phyloP scores from a whole-genome alignment of 2,329 filamentous ascomycete species.

The Fusarium temperatum region DNA sequence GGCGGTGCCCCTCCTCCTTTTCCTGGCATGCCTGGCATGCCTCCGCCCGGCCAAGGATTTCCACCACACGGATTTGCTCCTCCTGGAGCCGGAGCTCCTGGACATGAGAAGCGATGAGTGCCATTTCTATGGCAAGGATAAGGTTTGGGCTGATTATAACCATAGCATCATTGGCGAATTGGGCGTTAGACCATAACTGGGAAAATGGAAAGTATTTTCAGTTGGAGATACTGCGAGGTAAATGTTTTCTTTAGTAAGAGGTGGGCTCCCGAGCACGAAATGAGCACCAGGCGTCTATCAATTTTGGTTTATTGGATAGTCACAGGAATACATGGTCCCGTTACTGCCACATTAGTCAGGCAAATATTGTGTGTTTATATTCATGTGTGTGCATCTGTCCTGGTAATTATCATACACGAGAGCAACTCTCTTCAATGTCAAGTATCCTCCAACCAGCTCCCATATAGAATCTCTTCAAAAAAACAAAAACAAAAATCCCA shows the following conservation, averaged over 20 bases:
- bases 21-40: slow-evolving; percentile 49
- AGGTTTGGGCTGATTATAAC: slow-evolving; percentile 30
- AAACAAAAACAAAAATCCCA: slow-evolving; percentile 31
- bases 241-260: not conserved
- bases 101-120: slow-evolving; percentile 52
- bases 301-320: not conserved
- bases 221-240: slow-evolving; percentile 2
- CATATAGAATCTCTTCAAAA: slow-evolving; percentile 23
- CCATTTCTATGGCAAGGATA: not conserved
- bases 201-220: slow-evolving; percentile 12
- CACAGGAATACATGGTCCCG: not conserved
- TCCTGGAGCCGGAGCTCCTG: slow-evolving; percentile 48
- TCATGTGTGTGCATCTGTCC: not conserved
- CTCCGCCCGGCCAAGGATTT: slow-evolving; percentile 56
- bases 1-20: slow-evolving; percentile 43
- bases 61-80: slow-evolving; percentile 51
- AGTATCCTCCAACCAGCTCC: slow-evolving; percentile 24
- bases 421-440: slow-evolving; percentile 19
- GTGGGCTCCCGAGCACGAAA: not conserved
- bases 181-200: slow-evolving; percentile 45
- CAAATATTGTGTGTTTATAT: slow-evolving; percentile 21
- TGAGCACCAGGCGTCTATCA: not conserved
- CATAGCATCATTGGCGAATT: slow-evolving; percentile 44
- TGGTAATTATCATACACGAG: slow-evolving; percentile 32
- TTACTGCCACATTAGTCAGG: slow-evolving; percentile 9